Conservation (phyloP, 2,329 filamentous ascomycete species). For the Zasmidium citrigriseum region DNA sequence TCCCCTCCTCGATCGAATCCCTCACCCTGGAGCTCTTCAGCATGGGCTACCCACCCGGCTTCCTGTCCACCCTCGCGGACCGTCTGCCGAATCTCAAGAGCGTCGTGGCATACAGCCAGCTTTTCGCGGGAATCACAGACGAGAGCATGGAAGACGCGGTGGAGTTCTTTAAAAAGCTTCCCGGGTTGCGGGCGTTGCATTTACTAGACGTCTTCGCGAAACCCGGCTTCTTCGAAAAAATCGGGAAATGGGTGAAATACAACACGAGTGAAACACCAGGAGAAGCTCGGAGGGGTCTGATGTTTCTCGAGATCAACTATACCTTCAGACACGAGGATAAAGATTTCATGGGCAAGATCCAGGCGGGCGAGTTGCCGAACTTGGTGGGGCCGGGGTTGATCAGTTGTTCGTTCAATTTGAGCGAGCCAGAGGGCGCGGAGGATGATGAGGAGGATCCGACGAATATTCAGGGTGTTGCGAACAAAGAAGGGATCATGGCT, state of each 20-base stretch:
- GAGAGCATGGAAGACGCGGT: constrained; percentile 43
- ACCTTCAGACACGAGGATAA: constrained; percentile 49
- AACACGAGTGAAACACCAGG: constrained; percentile 31
- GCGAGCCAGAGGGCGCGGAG: constrained; percentile 36
- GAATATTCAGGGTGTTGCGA: constrained; percentile 30
- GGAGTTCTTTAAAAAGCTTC: constrained; percentile 41
- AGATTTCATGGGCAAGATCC: constrained; percentile 44
- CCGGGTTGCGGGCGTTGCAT: constrained; percentile 44
- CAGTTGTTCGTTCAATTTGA: constrained; percentile 41
- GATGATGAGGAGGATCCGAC: constrained; percentile 36
- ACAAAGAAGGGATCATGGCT: constrained; percentile 38
- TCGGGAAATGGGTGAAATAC: constrained; percentile 33
- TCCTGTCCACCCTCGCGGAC: constrained; percentile 43
- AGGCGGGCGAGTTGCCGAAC: constrained; percentile 37
- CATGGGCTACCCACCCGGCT: constrained; percentile 48
- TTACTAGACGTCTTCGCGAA: constrained; percentile 51
- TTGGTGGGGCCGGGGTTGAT: constrained; percentile 42
- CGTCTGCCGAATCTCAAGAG: constrained; percentile 44
- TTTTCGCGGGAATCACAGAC: constrained; percentile 46
- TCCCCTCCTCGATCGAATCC: constrained; percentile 44
- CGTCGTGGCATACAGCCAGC: constrained; percentile 49
- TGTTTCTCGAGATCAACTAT: constrained; percentile 50
- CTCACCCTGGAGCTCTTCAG: constrained; percentile 53
- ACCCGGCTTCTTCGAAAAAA: constrained; percentile 41
- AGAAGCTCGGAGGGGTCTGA: constrained; percentile 36